These are phyloP conservation scores for Croton laevigatus DNA, from an alignment of 441 rosid species.

Conservation along the genomic window DNA sequence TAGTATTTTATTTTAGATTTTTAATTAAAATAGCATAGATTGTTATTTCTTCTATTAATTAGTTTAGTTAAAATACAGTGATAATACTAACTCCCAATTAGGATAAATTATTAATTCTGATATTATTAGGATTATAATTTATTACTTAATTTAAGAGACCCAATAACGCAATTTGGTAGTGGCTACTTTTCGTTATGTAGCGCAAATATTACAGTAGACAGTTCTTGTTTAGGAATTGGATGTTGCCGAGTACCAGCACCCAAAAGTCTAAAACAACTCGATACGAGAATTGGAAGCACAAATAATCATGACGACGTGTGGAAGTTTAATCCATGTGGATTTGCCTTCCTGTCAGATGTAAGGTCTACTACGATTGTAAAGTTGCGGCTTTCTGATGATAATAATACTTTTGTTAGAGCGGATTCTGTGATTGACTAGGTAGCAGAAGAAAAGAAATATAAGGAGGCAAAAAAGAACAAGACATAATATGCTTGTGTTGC, in stretches of 20 bases:
- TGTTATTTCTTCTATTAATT: no score
- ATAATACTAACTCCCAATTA: no score
- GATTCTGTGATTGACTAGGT: constrained; percentile 20
- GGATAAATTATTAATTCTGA: no score
- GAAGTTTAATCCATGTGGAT: constrained; percentile 15
- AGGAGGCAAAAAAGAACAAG: no score
- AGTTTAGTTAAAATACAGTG: no score
- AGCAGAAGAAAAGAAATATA: background rate
- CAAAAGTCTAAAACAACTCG: background rate
- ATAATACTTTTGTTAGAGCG: background rate
- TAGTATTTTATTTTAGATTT: no score
- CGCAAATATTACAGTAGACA: background rate
- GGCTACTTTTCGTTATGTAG: constrained; percentile 17
- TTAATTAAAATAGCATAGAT: no score
- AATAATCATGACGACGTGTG: rapidly evolving
- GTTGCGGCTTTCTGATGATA: background rate
- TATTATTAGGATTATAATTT: no score
- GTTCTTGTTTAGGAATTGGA: constrained; percentile 4
- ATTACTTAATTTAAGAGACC: no score
- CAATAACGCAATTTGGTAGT: background rate
- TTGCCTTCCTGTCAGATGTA: constrained; percentile 15
- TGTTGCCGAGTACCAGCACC: constrained; percentile 20
- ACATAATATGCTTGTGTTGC: background rate
- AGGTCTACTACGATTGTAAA: background rate
- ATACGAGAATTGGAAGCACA: rapidly evolving